phyloP scores from a whole-genome alignment of 2,329 filamentous ascomycete species.

The Aspergillus tubingensis region DNA sequence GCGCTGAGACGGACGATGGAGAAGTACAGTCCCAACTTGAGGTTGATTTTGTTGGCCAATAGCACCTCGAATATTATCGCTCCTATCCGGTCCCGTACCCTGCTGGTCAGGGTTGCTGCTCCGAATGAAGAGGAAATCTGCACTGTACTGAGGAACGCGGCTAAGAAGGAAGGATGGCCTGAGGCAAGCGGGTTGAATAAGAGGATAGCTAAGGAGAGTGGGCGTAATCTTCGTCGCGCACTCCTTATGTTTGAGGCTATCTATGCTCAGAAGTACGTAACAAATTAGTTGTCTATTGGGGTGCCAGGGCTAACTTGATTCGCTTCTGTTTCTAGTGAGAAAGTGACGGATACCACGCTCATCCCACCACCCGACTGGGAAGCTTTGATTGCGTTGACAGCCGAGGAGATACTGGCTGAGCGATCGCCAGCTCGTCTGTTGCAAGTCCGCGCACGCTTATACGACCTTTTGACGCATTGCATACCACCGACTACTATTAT shows the following conservation, averaged over 20 bases:
- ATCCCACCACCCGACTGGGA: constrained; percentile 98
- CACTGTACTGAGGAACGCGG: constrained; percentile 67
- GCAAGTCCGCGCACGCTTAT: constrained; percentile 88
- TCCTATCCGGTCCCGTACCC: constrained; percentile 88
- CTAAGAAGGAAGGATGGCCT: constrained; percentile 83
- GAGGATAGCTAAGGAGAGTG: constrained; percentile 86
- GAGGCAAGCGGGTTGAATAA: constrained; percentile 72
- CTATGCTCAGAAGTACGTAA: constrained; percentile 89
- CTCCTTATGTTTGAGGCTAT: constrained; percentile 97
- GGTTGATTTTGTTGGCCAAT: constrained; percentile 89
- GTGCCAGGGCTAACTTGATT: not conserved
- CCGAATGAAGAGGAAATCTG: constrained; percentile 85
- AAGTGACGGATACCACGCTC: constrained; percentile 79
- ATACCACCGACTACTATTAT: constrained; percentile 93
- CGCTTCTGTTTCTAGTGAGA: constrained; percentile 64
- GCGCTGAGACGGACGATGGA: constrained; percentile 96
- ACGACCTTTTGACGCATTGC: constrained; percentile 94
- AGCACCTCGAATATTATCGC: constrained; percentile 98
- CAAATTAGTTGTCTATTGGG: not conserved
- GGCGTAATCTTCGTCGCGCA: constrained; percentile 84
- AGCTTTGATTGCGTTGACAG: constrained; percentile 81
- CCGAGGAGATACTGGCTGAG: constrained; percentile 91
- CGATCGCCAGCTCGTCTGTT: constrained; percentile 88
- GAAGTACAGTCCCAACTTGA: constrained; percentile 94
- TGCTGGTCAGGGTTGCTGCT: constrained; percentile 88